Evolutionary conservation across 1,139 yeast species (phyloP).

Genomic region (Eremothecium sinecaudum): DNA sequence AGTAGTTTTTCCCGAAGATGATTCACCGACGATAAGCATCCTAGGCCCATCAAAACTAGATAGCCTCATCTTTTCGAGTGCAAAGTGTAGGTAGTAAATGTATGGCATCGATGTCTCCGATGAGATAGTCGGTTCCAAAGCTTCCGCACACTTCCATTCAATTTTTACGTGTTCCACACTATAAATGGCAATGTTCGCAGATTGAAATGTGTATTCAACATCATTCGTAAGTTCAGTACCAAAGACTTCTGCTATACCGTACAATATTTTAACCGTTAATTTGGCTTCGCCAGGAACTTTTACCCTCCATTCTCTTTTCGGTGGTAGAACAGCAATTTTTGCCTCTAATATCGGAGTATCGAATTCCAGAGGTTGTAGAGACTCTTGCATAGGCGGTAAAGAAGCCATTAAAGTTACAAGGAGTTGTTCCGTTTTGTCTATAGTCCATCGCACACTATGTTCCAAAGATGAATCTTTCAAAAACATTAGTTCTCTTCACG

Average conservation of each 20-base stretch:
- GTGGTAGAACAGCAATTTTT: conserved; percentile 28
- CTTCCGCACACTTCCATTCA: conserved; percentile 34
- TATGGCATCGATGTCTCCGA: conserved; percentile 35
- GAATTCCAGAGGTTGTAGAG: conserved; percentile 2
- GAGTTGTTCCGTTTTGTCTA: too few species aligned
- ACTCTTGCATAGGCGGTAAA: conserved; percentile 1
- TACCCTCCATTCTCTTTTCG: conserved; percentile 72
- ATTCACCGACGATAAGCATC: conserved; percentile 65
- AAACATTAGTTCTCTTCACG: too few species aligned
- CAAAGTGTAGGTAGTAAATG: conserved; percentile 59
- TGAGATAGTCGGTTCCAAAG: conserved; percentile 13
- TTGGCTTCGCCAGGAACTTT: conserved; percentile 56
- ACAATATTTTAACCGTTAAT: conserved; percentile 45
- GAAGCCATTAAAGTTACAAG: too few species aligned
- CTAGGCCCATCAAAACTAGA: conserved; percentile 45
- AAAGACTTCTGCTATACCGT: conserved; percentile 78
- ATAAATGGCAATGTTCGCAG: conserved; percentile 52
- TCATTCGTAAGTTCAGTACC: conserved; percentile 86
- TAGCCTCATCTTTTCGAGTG: conserved; percentile 54
- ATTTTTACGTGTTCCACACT: conserved; percentile 50
- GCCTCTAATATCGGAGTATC: conserved; percentile 2
- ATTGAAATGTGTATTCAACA: conserved; percentile 48
- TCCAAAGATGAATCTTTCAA: too few species aligned
- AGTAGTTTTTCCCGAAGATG: conserved; percentile 69
- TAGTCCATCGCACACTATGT: too few species aligned